Percentiles rank a stretch among this genome's conserved stretches.
Conservation (phyloP, 371 early-diverging fungal species). For the Apophysomyces ossiformis region DNA sequence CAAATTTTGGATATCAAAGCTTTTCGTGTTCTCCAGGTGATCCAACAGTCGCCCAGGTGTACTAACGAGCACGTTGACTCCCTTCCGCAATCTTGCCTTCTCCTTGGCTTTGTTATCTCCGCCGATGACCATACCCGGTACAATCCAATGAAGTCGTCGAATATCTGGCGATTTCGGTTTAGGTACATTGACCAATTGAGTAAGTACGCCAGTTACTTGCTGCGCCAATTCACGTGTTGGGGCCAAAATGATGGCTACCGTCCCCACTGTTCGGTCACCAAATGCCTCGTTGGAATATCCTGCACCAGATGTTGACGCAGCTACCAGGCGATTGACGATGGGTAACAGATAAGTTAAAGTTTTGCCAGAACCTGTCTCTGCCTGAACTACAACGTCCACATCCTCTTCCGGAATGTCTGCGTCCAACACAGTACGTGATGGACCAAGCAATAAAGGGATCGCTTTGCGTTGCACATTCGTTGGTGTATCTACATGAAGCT, state of each 20-base stretch:
- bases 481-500: constrained; percentile 68
- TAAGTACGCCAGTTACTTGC: constrained; percentile 87
- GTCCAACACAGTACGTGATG: constrained; percentile 32
- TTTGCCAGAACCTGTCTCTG: constrained; percentile 99
- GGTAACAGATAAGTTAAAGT: constrained; percentile 97
- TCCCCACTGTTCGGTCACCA: constrained; percentile 66
- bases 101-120: constrained; percentile 93
- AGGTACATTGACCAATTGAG: constrained; percentile 68
- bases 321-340: constrained; percentile 59
- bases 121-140: constrained; percentile 90
- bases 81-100: constrained; percentile 91
- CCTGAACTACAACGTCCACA: constrained; percentile 89
- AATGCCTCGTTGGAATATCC: constrained; percentile 29
- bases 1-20: constrained; percentile 74
- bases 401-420: constrained; percentile 46
- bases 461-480: constrained; percentile 80
- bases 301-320: constrained; percentile 36
- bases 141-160: constrained; percentile 89
- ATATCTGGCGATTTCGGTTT: constrained; percentile 51
- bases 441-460: constrained; percentile 64
- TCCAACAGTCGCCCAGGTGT: constrained; percentile 99
- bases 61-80: constrained; percentile 92
- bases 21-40: constrained; percentile 88
- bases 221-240: constrained; percentile 99
- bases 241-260: constrained; percentile 85